phyloP scores from a whole-genome alignment of 2,329 filamentous ascomycete species.

The Cercospora zeae-maydis region DNA sequence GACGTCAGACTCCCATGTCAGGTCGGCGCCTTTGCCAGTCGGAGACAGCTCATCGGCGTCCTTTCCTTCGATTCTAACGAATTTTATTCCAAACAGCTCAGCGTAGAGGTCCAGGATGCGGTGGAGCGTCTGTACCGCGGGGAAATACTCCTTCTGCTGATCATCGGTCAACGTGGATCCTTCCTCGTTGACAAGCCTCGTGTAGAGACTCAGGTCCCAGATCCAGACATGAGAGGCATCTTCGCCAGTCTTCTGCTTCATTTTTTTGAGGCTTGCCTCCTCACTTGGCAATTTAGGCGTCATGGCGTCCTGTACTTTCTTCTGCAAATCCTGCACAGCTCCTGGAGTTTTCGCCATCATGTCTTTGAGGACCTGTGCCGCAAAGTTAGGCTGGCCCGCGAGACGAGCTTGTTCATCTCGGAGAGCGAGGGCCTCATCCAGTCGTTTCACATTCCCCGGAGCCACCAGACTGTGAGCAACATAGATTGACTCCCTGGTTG shows the following conservation, averaged over 20 bases:
- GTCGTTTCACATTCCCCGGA: slow-evolving; percentile 66
- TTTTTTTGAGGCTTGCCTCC: background rate
- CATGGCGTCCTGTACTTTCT: background rate
- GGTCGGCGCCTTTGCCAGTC: slow-evolving; percentile 17
- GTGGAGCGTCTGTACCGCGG: slow-evolving; percentile 1
- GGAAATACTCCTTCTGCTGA: slow-evolving; percentile 48
- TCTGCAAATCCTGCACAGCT: slow-evolving; percentile 65
- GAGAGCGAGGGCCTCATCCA: slow-evolving; percentile 67
- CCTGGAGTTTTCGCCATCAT: slow-evolving; percentile 76
- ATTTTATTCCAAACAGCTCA: slow-evolving; percentile 14
- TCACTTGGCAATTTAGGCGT: background rate
- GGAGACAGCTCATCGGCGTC: slow-evolving; percentile 57
- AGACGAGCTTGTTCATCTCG: slow-evolving; percentile 74
- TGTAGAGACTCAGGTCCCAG: slow-evolving; percentile 3
- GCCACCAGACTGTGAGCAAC: slow-evolving; percentile 74
- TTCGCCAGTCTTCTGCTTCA: slow-evolving; percentile 3
- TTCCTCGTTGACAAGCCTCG: slow-evolving; percentile 62
- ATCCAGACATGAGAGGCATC: background rate
- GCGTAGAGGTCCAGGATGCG: slow-evolving; percentile 16
- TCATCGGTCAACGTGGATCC: slow-evolving; percentile 79
- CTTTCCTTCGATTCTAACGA: slow-evolving; percentile 46
- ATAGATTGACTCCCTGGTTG: slow-evolving; percentile 64
- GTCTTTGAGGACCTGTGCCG: slow-evolving; percentile 68
- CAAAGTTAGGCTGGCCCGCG: slow-evolving; percentile 70
- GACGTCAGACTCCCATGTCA: slow-evolving; percentile 17